Base-by-base conservation (phyloP, 331 rosid species). In the Rosa hybrid region DNA sequence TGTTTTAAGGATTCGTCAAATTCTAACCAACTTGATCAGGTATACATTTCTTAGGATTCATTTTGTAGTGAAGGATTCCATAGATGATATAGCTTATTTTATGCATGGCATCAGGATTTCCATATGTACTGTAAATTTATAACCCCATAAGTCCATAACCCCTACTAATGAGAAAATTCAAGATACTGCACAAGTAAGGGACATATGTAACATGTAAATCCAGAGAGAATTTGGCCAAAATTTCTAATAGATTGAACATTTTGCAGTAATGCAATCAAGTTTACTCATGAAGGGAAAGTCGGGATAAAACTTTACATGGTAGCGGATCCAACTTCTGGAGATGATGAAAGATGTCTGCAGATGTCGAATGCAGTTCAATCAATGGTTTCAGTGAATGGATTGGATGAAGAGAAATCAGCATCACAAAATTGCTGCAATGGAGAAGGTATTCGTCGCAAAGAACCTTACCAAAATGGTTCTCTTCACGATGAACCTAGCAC, bases 1-100 rank as follows among this genome's bases (percentile, higher is more conserved):
- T 81, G 98, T 94, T 82, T 87, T 94, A 79, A 90, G 98, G 86
- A 90, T 94, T 82, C 89, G 98, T 69, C 98, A 94, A 86, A 92
- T 90, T 42, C 97, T 94, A 72, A 94, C 98, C 41, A 94, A 94
- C 86, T 89, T 94, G 83, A 78, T 89, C 84, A 90, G 97, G 98
- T 94, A 91, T 80, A 34, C 1, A 73, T 63, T 77, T 50, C 16
- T 30, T 54, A 68, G 50, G 76, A 54, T 77, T 13, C 14, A 17
- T 9, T 53, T 30, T 72, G 6, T 69, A n/a, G 64, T 57, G 6
- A 20, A 57, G 64, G 64, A n/a, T 57, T 57, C 7, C 60, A 54
- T 4, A 20, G 8, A 17, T 17, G 21, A 17, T 16, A 57, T 53
- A 60, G 67, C 16, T 25, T 25, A 25, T 11, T 18, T 62, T 63